Base-by-base conservation (phyloP, 208 protist genomes). In the Wallacemonas collosoma region DNA sequence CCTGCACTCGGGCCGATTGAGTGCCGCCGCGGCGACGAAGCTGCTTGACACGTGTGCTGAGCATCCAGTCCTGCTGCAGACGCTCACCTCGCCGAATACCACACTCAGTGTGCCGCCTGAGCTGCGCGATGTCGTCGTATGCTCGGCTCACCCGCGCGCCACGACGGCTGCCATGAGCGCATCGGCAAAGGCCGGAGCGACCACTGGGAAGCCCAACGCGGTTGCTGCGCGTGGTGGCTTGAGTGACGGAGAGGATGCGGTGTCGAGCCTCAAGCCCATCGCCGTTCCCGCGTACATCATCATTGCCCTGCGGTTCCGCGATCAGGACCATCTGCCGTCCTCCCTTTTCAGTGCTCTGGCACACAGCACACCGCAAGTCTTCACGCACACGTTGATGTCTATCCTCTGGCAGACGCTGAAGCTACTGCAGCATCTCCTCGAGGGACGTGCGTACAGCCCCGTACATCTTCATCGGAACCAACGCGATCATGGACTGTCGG, bases 261-360 rank as follows among this genome's bases (percentile, higher is more conserved):
- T 48, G 11, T 5, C 53, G 8, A n/a, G 14, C n/a, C 44, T 48
- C 53, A 50, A 39, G 6, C 68, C 41, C 54, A 79, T 80, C 40
- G n/a, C 70, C 8, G 70, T 88, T 26, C 83, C 83, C 1, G 67
- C 83, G 12, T 88, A 84, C 56, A 48, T 88, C 67, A 50, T 75
- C 15, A 41, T 86, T 5, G 71, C 73, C 36, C 69, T 88, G 43
- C 68, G 83, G 60, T 85, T 88, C 45, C 40, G 38, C 48, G 48
- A 53, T 35, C 68, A 64, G 26, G 45, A 55, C n/a, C 62, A 66
- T 45, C 38, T 70, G 9, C 71, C 71, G 9, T 68, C 51, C 1
- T 17, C 38, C 38, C 26, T 76, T 56, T 76, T 78, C 56, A 54
- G 55, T 2, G 72, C 71, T n/a, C 65, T 73, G 9, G 75, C 73